phyloP scores from a whole-genome alignment of 345 rosid species.

The Eucalyptus grandis region DNA sequence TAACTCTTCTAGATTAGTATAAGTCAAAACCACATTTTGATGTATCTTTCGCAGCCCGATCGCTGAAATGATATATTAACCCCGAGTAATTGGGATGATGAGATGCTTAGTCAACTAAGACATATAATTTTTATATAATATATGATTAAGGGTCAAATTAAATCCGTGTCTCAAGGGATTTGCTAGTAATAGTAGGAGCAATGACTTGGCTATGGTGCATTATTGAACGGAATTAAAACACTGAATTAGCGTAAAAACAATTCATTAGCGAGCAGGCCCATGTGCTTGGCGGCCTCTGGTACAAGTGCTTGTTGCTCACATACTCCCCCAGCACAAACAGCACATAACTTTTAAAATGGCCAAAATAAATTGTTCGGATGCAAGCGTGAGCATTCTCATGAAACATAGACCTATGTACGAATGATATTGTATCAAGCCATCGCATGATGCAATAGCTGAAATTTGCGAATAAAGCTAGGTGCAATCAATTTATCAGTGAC shows the following conservation, averaged over 20 bases:
- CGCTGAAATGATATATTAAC: neutral
- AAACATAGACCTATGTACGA: neutral
- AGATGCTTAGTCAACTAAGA: neutral
- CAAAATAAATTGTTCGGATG: neutral
- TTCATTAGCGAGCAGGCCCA: neutral
- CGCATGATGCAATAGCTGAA: neutral
- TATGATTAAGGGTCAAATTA: neutral
- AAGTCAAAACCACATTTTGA: neutral
- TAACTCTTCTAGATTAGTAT: neutral
- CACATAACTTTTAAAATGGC: neutral
- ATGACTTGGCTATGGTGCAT: neutral
- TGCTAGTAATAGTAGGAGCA: neutral
- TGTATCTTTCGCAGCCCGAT: neutral
- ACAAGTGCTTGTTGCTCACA: neutral
- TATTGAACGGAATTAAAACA: neutral
- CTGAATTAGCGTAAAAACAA: neutral
- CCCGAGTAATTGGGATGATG: neutral
- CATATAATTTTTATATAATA: neutral
- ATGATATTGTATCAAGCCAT: neutral
- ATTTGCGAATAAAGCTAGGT: neutral
- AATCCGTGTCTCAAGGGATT: neutral
- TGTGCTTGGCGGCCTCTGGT: neutral
- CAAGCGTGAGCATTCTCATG: neutral
- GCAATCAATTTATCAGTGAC: neutral
- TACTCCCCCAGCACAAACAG: neutral